phyloP scores from a whole-genome alignment of 2,329 filamentous ascomycete genomes.

The Aspergillus phoenicis region DNA sequence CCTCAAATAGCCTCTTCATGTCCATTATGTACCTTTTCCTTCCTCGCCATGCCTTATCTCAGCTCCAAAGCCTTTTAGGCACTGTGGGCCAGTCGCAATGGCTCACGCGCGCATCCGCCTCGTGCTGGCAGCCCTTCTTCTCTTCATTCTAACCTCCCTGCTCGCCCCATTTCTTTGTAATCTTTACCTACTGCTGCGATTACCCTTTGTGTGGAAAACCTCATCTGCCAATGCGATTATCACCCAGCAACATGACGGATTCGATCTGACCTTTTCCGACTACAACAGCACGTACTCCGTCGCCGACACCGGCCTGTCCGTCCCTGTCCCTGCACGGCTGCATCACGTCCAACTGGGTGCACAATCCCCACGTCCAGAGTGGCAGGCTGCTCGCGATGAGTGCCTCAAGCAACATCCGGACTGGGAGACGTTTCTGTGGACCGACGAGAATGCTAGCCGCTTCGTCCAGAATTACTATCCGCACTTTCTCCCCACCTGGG shows the following conservation, averaged over 20 bases:
- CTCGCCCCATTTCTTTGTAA: neutral
- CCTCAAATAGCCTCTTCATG: neutral
- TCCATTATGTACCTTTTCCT: neutral
- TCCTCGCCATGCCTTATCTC: neutral
- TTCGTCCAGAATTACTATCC: conserved; percentile 23
- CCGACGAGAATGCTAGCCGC: conserved; percentile 15
- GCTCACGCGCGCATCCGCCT: neutral
- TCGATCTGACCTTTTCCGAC: conserved; percentile 13
- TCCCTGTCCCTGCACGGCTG: conserved; percentile 1
- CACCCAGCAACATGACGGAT: conserved; percentile 7
- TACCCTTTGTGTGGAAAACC: conserved; percentile 13
- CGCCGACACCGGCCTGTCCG: neutral
- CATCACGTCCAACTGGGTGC: conserved; percentile 23
- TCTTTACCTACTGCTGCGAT: conserved; percentile 9
- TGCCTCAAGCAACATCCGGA: conserved; percentile 20
- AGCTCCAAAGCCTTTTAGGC: neutral
- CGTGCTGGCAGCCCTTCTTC: neutral
- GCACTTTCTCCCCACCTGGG: conserved; percentile 21
- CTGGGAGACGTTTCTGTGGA: conserved; percentile 23
- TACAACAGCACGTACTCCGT: neutral
- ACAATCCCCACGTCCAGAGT: conserved; percentile 17
- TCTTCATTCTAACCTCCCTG: neutral
- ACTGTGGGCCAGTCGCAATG: neutral
- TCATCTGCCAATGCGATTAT: conserved; percentile 1
- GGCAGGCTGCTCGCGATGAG: conserved; percentile 18